phyloP scores from a whole-genome alignment of 2,329 filamentous ascomycete genomes.

The Penicillium corylophilum region DNA sequence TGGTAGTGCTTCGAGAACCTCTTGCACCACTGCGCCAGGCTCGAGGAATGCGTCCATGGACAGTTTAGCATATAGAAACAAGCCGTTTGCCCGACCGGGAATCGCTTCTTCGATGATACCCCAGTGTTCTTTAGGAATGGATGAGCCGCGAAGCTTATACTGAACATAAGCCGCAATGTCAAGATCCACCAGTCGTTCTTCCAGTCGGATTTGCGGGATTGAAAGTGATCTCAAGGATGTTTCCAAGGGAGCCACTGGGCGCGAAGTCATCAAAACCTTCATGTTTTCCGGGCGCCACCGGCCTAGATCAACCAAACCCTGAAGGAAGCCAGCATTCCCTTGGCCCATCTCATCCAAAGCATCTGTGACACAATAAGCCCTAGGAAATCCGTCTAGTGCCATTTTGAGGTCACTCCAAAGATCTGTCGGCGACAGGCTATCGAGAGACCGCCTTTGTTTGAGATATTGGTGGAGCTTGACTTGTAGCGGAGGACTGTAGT shows the following conservation, averaged over 20 bases:
- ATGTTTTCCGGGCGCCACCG: conserved; percentile 32
- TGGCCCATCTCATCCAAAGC: neutral
- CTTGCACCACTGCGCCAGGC: conserved; percentile 1
- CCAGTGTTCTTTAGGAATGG: conserved; percentile 8
- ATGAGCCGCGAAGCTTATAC: conserved; percentile 9
- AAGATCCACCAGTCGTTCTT: neutral
- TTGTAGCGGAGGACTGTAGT: conserved; percentile 10
- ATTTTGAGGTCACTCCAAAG: neutral
- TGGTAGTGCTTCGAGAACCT: conserved; percentile 33
- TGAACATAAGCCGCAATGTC: conserved; percentile 17
- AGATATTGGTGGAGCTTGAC: neutral
- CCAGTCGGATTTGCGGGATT: neutral
- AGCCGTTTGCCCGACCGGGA: conserved; percentile 16
- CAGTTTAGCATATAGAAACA: conserved; percentile 21
- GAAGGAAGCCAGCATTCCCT: conserved; percentile 38
- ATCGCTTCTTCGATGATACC: conserved; percentile 12
- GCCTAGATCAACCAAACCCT: conserved; percentile 35
- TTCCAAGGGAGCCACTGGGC: neutral
- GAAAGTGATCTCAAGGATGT: neutral
- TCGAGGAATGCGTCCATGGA: conserved; percentile 15
- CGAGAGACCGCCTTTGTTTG: neutral
- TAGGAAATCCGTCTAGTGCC: neutral
- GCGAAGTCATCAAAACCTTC: conserved; percentile 46
- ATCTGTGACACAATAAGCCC: neutral
- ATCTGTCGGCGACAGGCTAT: neutral